Evolutionary conservation across 2,329 filamentous ascomycete genomes (phyloP), one percentile per base, ranked within the genome.

Genomic region (Aspergillus pseudoterreus): DNA sequence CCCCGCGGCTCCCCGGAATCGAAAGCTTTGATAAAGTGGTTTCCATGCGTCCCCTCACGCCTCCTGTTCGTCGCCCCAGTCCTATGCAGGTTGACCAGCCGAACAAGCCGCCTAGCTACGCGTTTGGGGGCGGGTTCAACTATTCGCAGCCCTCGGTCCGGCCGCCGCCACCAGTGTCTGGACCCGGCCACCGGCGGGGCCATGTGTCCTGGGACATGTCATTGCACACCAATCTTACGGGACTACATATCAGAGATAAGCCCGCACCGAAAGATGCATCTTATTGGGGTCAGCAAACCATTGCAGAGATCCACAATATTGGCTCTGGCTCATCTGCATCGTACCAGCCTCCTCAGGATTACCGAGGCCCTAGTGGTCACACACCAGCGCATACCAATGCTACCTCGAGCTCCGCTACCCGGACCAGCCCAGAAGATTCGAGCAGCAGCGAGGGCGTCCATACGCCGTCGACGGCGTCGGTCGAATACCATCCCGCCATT

Each of bases 21-120:
- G 90, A 95, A 67, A 95, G 90, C 14, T 96, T 96, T 62, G 90
- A 92, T 63, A 85, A 89, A 50, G 77, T 88, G n/a, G 59, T 71
- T 21, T 65, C 63, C 21, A 86, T 84, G 52, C 81, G 81, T 17
- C 80, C 84, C 1, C 68, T 77, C 11, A 82, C 87, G 0, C 84
- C 86, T 6, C 81, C 82, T 1, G 80, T 83, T 45, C 82, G 86
- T 43, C 80, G 81, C 49, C 78, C 82, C 2, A 91, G 88, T 47
- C 88, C 90, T 0, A 92, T 94, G 88, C 82, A 87, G 64, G 73
- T 91, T 9, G 90, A 95, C 59, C 63, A 72, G 39, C 75, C 75
- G 3, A 71, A 46, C 59, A 74, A 14, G 48, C 71, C 63, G n/a
- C 45, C 59, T 4, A 61, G 49, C 33, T 59, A 66, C 45, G 59